Evolutionary conservation across 2,329 filamentous ascomycete genomes (phyloP).

Genomic region (Fusarium setosum): DNA sequence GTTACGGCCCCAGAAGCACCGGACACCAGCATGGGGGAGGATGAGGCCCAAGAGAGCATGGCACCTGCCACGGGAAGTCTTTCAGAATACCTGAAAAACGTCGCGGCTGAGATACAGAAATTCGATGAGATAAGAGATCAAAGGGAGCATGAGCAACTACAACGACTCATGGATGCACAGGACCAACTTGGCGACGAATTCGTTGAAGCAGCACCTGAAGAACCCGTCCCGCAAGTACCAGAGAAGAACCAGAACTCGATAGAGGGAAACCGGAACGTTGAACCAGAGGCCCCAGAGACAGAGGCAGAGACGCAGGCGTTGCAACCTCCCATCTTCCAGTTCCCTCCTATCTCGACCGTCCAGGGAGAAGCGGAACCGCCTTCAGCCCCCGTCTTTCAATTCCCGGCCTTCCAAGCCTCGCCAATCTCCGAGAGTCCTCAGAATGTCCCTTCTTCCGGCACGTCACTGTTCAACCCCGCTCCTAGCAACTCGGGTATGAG

Average conservation of each 20-base stretch:
- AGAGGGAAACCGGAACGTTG: too few species aligned
- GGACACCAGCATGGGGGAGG: constrained; percentile 11
- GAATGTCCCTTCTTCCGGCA: neutral
- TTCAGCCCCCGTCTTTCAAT: neutral
- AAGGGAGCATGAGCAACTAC: neutral
- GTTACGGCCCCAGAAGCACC: neutral
- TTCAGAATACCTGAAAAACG: neutral
- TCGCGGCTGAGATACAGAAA: neutral
- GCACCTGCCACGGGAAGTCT: too few species aligned
- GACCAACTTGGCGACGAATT: too few species aligned
- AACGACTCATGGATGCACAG: neutral
- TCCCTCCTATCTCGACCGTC: neutral
- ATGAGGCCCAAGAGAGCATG: neutral
- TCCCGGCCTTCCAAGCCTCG: neutral
- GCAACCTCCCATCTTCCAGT: neutral
- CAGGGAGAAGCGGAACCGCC: neutral
- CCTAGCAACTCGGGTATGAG: neutral
- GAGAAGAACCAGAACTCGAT: neutral
- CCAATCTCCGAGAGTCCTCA: neutral
- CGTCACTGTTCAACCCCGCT: neutral
- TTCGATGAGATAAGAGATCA: neutral
- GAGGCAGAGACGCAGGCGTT: neutral
- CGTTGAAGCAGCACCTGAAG: too few species aligned
- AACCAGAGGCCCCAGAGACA: neutral
- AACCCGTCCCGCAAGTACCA: neutral